Conservation (phyloP, 768 basidiomycete genomes). For the Macrolepiota albuminosa region DNA sequence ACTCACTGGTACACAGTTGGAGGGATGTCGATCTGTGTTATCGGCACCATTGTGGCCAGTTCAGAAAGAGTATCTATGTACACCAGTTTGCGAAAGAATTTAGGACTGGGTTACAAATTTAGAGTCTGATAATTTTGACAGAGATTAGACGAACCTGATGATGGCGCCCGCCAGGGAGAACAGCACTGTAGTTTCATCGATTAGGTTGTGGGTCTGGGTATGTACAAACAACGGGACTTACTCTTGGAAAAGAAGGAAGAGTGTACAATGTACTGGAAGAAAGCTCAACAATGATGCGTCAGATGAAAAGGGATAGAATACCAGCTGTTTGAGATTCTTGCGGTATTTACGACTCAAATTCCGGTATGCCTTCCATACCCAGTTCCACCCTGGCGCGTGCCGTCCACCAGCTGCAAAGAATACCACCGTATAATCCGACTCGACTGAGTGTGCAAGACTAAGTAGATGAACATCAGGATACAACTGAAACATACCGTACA, state of each 20-base stretch:
- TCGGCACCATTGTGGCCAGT: slow-evolving; percentile 68
- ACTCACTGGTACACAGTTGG: slow-evolving; percentile 79
- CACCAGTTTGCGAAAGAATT: slow-evolving; percentile 82
- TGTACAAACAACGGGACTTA: slow-evolving; percentile 26
- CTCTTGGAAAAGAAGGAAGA: slow-evolving; percentile 88
- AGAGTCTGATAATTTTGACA: background rate
- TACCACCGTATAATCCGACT: slow-evolving; percentile 84
- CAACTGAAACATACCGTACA: slow-evolving; percentile 54
- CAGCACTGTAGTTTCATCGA: slow-evolving; percentile 51
- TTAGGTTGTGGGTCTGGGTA: background rate
- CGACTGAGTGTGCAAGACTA: slow-evolving; percentile 43
- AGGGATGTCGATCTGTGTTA: slow-evolving; percentile 86
- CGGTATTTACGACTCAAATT: slow-evolving; percentile 78
- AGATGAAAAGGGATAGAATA: slow-evolving; percentile 19
- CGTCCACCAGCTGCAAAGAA: slow-evolving; percentile 80
- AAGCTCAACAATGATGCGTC: background rate
- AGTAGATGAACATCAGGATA: background rate
- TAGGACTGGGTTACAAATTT: slow-evolving; percentile 49
- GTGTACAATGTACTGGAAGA: slow-evolving; percentile 73
- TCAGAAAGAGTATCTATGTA: slow-evolving; percentile 77
- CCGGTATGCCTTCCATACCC: slow-evolving; percentile 89
- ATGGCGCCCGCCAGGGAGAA: slow-evolving; percentile 86
- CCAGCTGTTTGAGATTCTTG: slow-evolving; percentile 83
- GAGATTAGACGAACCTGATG: slow-evolving; percentile 56
- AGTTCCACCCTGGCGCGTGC: slow-evolving; percentile 78